Evolutionary conservation across 225 moss, liverwort and hornwort species (phyloP), one percentile per base, ranked within the genome.

Genomic region (Thuidium tamariscinum): DNA sequence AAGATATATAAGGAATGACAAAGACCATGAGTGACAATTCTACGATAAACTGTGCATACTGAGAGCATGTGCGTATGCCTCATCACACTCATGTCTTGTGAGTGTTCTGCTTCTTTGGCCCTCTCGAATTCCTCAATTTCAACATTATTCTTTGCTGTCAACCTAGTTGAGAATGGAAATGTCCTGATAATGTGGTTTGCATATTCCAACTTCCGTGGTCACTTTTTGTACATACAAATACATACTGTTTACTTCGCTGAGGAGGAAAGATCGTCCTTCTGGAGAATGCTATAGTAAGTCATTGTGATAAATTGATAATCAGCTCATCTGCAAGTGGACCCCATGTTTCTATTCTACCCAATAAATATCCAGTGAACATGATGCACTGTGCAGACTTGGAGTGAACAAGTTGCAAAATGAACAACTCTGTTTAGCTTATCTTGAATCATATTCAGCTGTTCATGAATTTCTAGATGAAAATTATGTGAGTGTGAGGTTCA

Each of bases 1-100:
- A 77, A 78, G 74, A 87, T 55, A 86, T 82, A 86, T 79, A 88
- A 81, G 87, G 84, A 86, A 85, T 81, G 62, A 77, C 73, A 89
- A 75, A 82, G 89, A 57, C 78, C 74, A 46, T 54, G 30, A 15
- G 48, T 77, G 84, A 89, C 61, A 68, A 54, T 80, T 83, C 44
- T 86, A 60, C 74, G 82, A 77, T 83, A 61, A 82, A 68, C 70
- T 73, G 79, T 83, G 60, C 59, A 59, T 82, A 72, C 73, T 67
- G 87, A 81, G 56, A 84, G 74, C 34, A 80, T 79, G 75, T 86
- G 85, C 36, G 49, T 86, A 79, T 74, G 82, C 86, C 79, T 78
- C 59, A 3, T 88, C 80, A 83, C 77, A 66, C 69, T 57, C 82
- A 79, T 74, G 68, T 86, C 48, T 69, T 89, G 68, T 81, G 86